Conservation (phyloP, 2,329 filamentous ascomycete genomes). For the Bisporella sp. region DNA sequence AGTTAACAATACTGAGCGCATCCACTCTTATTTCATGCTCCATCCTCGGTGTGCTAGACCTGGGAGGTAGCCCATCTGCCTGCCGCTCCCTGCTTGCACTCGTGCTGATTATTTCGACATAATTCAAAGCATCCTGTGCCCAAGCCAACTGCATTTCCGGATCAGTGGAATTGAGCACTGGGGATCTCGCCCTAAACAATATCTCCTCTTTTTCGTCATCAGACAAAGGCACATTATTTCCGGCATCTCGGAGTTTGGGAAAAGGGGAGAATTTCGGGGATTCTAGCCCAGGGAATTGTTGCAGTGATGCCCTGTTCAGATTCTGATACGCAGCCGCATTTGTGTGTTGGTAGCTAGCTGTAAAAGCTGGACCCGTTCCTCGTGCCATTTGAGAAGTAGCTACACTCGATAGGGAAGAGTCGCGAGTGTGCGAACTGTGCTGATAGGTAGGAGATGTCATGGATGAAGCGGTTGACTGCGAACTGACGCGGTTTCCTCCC, state of each 20-base stretch:
- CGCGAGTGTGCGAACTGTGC: constrained; percentile 10
- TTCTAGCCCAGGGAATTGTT: constrained; percentile 12
- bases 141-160: constrained; percentile 94
- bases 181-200: constrained; percentile 73
- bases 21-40: constrained; percentile 86
- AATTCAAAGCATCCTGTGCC: constrained; percentile 87
- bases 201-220: constrained; percentile 92
- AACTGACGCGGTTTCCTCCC: constrained; percentile 21
- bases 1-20: constrained; percentile 84
- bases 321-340: constrained; percentile 28
- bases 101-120: constrained; percentile 77
- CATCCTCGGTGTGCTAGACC: constrained; percentile 73
- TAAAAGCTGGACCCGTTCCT: constrained; percentile 18
- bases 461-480: constrained; percentile 13
- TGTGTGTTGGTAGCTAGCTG: constrained; percentile 26
- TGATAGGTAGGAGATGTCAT: constrained; percentile 18
- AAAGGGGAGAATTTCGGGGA: constrained; percentile 85
- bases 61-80: constrained; percentile 37
- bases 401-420: not conserved
- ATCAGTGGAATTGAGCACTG: constrained; percentile 88
- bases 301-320: constrained; percentile 11
- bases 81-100: constrained; percentile 45
- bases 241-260: constrained; percentile 69
- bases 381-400: constrained; percentile 6
- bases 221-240: constrained; percentile 84